Conservation (phyloP, 148 eudicot genomes). For the Polygonum aviculare region DNA sequence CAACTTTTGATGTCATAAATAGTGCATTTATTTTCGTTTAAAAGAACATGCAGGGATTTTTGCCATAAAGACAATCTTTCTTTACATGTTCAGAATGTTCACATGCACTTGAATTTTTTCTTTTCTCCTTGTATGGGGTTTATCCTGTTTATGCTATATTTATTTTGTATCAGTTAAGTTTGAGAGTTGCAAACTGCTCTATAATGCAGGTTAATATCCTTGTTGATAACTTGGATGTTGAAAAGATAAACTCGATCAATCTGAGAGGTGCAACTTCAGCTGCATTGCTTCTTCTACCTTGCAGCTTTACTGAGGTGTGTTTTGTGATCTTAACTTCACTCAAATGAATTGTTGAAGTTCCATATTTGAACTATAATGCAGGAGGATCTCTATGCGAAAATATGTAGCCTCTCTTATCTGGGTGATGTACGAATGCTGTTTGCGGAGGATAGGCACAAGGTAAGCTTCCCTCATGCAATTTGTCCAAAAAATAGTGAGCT, state of each 20-base stretch:
- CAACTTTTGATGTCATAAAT: neutral
- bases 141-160: neutral
- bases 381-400: conserved; percentile 79
- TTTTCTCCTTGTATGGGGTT: neutral
- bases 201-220: conserved; percentile 47
- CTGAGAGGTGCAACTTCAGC: conserved; percentile 83
- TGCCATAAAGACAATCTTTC: neutral
- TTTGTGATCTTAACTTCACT: conserved; percentile 11
- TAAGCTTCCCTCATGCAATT: conserved; percentile 15
- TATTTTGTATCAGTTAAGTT: neutral
- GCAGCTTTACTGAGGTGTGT: conserved; percentile 66
- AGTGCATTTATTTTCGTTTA: neutral
- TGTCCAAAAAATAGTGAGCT: neutral
- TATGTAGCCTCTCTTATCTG: conserved; percentile 82
- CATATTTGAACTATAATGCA: conserved; percentile 23
- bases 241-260: conserved; percentile 46
- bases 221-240: conserved; percentile 55
- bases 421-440: conserved; percentile 95
- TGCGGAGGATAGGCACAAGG: conserved; percentile 95
- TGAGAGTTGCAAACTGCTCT: neutral
- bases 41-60: neutral
- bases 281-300: conserved; percentile 72
- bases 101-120: conserved; percentile 10
- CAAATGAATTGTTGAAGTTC: conserved; percentile 6
- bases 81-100: conserved; percentile 1